A percentile compares a stretch with the other conserved stretches of the same genome.
phyloP scores from a whole-genome alignment of 202 grass and related monocot genomes.

The Dendrocalamus latiflorus region DNA sequence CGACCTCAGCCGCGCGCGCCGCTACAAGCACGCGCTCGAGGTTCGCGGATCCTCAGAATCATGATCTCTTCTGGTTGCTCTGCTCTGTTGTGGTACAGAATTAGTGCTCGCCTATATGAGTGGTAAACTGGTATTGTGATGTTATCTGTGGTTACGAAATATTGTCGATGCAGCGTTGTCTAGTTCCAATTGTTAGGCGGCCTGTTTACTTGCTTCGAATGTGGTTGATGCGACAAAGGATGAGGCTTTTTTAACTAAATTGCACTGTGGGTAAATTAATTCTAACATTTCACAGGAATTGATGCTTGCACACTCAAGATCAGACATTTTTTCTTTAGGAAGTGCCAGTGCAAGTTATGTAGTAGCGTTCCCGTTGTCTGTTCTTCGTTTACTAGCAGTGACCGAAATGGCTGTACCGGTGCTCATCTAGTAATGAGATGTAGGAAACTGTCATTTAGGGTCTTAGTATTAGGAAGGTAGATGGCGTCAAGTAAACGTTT shows the following conservation, averaged over 20 bases:
- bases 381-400: background rate
- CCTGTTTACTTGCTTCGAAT: background rate
- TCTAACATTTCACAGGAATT: background rate
- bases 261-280: background rate
- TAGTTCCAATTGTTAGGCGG: background rate
- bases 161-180: background rate
- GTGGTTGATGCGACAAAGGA: background rate
- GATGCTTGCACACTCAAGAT: background rate
- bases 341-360: background rate
- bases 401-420: background rate
- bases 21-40: slow-evolving; percentile 91
- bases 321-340: background rate
- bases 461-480: background rate
- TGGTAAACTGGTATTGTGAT: background rate
- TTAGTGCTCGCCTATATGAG: background rate
- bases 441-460: background rate
- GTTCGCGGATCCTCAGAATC: slow-evolving; percentile 19
- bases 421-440: background rate
- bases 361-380: background rate
- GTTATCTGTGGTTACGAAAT: background rate
- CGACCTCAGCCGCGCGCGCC: slow-evolving; percentile 53
- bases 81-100: background rate
- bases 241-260: background rate
- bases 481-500: background rate
- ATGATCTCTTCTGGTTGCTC: background rate